Base-by-base conservation (phyloP, 208 protist species). In the Phytomonas sp. region DNA sequence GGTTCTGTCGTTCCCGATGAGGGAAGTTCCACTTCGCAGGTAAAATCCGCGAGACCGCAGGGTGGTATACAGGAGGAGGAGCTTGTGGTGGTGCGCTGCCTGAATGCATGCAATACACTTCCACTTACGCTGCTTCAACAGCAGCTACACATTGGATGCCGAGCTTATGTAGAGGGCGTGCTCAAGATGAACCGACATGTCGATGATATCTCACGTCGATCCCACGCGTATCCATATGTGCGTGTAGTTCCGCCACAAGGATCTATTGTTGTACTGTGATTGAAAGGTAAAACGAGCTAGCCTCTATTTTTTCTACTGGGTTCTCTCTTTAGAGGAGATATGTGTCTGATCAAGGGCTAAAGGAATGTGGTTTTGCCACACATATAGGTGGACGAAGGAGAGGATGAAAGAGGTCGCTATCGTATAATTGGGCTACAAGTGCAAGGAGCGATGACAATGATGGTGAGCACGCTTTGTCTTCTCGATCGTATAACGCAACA, bases 161-260 rank as follows among this genome's bases (percentile, higher is more conserved):
- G 37, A 2, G 65, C 93, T 34, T 81, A 85, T 34, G 87, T 93
- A 32, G 56, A 78, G 28, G 89, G 89, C 1, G 77, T 74, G n/a
- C 70, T 95, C 43, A 77, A 82, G 28, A 83, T 92, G 82, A 92
- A 95, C 65, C 80, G 86, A 4, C 88, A 84, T 36, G 70, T 87
- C 43, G 87, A 91, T 67, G 74, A 69, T n/a, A 68, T 69, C 9
- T 92, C 87, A 28, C 77, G 82, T 26, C 73, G 85, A 53, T 64
- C 80, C 29, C 88, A 95, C 69, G 89, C 89, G 31, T 95, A 91
- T 73, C 89, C 89, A 26, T 93, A 82, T 67, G 80, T 95, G 31
- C 80, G 87, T 31, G 85, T 95, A n/a, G 74, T 80, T 1, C 87
- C 89, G 34, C 89, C 89, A 15, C 62, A 91, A 3, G 89, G 89